phyloP scores from a whole-genome alignment of 768 basidiomycete species.

The Tremella yokohamensis region DNA sequence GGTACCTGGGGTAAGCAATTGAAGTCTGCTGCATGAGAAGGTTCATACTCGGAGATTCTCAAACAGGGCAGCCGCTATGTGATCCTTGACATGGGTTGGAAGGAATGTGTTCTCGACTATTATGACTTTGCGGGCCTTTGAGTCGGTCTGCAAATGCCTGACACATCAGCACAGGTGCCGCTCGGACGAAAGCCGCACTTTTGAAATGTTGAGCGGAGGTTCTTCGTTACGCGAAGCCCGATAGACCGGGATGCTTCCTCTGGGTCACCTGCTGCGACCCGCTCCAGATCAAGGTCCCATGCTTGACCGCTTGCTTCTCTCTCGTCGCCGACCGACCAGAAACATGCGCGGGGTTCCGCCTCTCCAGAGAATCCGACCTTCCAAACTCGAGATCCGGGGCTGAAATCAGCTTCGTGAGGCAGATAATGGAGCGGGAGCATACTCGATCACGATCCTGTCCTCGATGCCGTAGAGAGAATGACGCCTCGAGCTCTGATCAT shows the following conservation, averaged over 20 bases:
- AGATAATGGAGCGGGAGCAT: constrained; percentile 4
- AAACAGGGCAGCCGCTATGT: constrained; percentile 78
- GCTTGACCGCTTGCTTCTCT: constrained; percentile 23
- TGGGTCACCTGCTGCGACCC: constrained; percentile 23
- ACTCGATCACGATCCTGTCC: constrained; percentile 87
- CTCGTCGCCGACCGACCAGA: constrained; percentile 53
- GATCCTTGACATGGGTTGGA: constrained; percentile 81
- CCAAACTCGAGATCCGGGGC: constrained; percentile 86
- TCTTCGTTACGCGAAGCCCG: constrained; percentile 64
- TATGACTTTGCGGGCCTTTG: constrained; percentile 91
- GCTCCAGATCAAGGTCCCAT: constrained; percentile 43
- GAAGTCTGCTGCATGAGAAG: background rate
- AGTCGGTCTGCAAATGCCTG: constrained; percentile 87
- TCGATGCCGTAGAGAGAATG: constrained; percentile 97
- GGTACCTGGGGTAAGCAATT: constrained; percentile 64
- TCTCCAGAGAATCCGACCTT: constrained; percentile 98
- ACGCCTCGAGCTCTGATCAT: constrained; percentile 54
- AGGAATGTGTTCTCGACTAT: constrained; percentile 84
- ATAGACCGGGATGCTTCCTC: constrained; percentile 72
- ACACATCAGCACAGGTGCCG: constrained; percentile 9
- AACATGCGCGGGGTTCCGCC: constrained; percentile 81
- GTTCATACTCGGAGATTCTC: constrained; percentile 67
- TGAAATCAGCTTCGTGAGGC: constrained; percentile 10
- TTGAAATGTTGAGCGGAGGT: constrained; percentile 74
- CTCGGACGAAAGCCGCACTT: constrained; percentile 57